phyloP scores from a whole-genome alignment of 2,329 filamentous ascomycete genomes.

The Cylindrodendrum hubeiense region DNA sequence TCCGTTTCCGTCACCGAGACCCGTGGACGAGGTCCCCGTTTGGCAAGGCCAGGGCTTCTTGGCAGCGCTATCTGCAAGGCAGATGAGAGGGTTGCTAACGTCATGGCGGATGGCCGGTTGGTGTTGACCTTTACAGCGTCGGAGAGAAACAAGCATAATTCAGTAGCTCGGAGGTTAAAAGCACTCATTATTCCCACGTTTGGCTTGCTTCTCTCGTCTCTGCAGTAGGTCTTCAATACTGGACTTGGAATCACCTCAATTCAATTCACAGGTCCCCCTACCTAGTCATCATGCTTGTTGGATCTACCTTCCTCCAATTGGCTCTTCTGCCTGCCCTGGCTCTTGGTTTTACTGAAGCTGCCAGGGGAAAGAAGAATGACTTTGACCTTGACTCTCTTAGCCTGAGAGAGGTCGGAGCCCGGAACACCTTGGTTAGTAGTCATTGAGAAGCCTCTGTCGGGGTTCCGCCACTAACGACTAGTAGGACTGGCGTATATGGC shows the following conservation, averaged over 20 bases:
- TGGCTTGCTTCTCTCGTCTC: background rate
- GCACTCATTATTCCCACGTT: background rate
- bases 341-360: conserved; percentile 25
- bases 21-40: background rate
- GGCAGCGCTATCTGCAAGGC: conserved; percentile 8
- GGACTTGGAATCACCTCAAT: background rate
- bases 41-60: background rate
- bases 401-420: conserved; percentile 52
- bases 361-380: conserved; percentile 17
- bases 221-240: background rate
- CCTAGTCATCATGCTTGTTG: conserved; percentile 31
- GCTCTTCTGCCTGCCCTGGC: conserved; percentile 35
- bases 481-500: conserved; percentile 56
- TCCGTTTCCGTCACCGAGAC: conserved; percentile 39
- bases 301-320: conserved; percentile 31
- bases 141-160: conserved; percentile 22
- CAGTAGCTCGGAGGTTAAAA: background rate
- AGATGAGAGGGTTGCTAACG: background rate
- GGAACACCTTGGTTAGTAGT: conserved; percentile 51
- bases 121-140: conserved; percentile 9
- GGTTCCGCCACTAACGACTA: background rate
- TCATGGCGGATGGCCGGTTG: background rate
- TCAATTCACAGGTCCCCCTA: background rate
- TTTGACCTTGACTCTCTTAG: conserved; percentile 48
- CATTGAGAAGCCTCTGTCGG: rapidly evolving